Evolutionary conservation across 352 stramenopile species (phyloP).

Genomic region (Pythium aquatile): DNA sequence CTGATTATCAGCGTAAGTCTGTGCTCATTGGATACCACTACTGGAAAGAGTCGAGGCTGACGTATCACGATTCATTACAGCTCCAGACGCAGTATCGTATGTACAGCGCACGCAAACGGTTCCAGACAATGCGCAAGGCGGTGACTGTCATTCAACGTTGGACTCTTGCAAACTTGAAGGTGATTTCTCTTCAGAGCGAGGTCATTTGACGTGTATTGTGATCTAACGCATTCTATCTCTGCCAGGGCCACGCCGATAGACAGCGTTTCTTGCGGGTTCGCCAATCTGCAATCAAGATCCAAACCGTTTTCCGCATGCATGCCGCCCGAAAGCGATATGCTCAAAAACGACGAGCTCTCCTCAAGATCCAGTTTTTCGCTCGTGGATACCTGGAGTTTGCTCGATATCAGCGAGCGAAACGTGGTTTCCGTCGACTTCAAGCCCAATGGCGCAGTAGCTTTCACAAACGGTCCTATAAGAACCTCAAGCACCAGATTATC

Average conservation of each 20-base stretch:
- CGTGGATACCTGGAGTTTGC: constrained; percentile 46
- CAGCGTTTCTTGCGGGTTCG: constrained; percentile 32
- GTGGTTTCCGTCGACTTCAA: constrained; percentile 58
- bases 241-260: constrained; percentile 33
- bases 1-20: constrained; percentile 62
- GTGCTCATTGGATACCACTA: not conserved
- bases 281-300: constrained; percentile 40
- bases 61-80: constrained; percentile 25
- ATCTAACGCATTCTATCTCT: not conserved
- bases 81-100: constrained; percentile 74
- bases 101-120: constrained; percentile 60
- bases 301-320: constrained; percentile 42
- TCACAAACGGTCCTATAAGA: constrained; percentile 60
- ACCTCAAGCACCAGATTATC: constrained; percentile 58
- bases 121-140: constrained; percentile 33
- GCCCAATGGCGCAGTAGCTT: constrained; percentile 65
- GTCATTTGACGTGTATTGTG: not conserved
- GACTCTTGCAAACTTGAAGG: constrained; percentile 51
- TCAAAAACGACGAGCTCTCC: constrained; percentile 30
- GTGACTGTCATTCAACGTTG: constrained; percentile 55
- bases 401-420: constrained; percentile 43
- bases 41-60: not conserved
- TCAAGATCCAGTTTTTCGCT: constrained; percentile 35
- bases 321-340: constrained; percentile 20
- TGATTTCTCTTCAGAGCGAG: constrained; percentile 12